Evolutionary conservation across 495 filamentous ascomycete genomes (phyloP), one percentile per base, ranked within the genome.

Genomic region (Aspergillus sclerotiicarbonarius): DNA sequence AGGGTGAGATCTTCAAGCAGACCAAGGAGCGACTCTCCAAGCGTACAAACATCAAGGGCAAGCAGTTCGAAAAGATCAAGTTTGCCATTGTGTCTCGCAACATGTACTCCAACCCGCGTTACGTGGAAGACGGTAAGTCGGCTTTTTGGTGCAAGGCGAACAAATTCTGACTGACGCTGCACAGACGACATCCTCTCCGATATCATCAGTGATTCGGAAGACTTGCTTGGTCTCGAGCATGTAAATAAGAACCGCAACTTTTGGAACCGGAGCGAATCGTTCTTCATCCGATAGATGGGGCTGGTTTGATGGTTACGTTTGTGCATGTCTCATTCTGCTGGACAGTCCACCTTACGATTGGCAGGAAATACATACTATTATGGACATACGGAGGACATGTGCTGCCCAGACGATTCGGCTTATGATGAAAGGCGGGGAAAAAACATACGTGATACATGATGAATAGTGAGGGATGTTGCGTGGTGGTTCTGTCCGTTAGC

Each of bases 21-120:
- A 97, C 94, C 51, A 96, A 92, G 76, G 87, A 92, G 65, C 85
- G 94, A 20, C 79, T 99, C 3, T 90, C 91, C 63, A 90, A 90
- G 67, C 83, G 94, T 49, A 96, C 90, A 3, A 92, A 92, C 12
- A 85, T 99, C 70, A 98, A 96, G 76, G 94, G 94, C 61, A 98
- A 98, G 78, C 90, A 90, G 55, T 94, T 98, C 61, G 94, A 99
- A 72, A 99, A 97, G 80, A 92, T 98, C 70, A 96, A 92, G 73
- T 97, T 99, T 77, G 90, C 91, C 6, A 74, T 96, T 45, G 80
- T 97, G 7, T 83, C 84, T 58, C 82, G 88, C 53, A 71, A 79
- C 25, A 71, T 80, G 25, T 95, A 87, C 71, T 84, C 88, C 18
- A 88, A 82, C 63, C 88, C 92, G 5, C 78, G 83, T 54, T 96